Base-by-base conservation (phyloP, 768 basidiomycete species). In the Stropharia rugosoannulata region DNA sequence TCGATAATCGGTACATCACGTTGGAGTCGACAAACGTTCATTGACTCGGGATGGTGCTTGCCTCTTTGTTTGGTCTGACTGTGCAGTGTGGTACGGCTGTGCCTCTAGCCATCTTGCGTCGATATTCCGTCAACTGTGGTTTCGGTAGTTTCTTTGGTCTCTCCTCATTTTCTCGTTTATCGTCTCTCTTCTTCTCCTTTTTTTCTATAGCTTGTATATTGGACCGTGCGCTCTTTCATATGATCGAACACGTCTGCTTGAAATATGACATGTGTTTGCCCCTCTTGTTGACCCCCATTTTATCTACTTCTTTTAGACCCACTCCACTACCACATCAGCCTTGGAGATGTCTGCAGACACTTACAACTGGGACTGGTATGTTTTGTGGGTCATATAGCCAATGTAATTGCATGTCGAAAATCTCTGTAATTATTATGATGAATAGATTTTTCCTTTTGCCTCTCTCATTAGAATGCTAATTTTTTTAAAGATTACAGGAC, bases 121-220 rank as follows among this genome's bases (percentile, higher is more conserved):
- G 43, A 12, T 18, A n/a, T n/a, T 59, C 29, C 35, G 13, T 44
- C 22, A 18, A 54, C 18, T 42, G 25, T 47, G 44, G 54, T 13
- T 38, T 45, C 36, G 15, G 37, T 61, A 38, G 57, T 64, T 62
- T 64, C 58, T 43, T 68, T 63, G 32, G 11, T 59, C 58, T 38
- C 57, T 61, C 51, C 49, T 62, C 41, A 64, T 59, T 60, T 55
- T 49, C 42, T 59, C 47, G 12, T 53, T 41, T 56, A 16, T 48
- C 22, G 22, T 22, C 46, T 51, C 38, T 56, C 32, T 47, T 38
- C 56, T 56, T 35, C 49, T 43, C 44, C 56, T 48, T 55, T 55
- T 18, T 49, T 49, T 57, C 57, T 53, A 60, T 54, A 57, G 18
- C 40, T 50, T 52, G 51, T 44, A 43, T 52, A 52, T 52, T 38